phyloP scores from a whole-genome alignment of 2,329 filamentous ascomycete species.

The Phyllosticta capitalensis region DNA sequence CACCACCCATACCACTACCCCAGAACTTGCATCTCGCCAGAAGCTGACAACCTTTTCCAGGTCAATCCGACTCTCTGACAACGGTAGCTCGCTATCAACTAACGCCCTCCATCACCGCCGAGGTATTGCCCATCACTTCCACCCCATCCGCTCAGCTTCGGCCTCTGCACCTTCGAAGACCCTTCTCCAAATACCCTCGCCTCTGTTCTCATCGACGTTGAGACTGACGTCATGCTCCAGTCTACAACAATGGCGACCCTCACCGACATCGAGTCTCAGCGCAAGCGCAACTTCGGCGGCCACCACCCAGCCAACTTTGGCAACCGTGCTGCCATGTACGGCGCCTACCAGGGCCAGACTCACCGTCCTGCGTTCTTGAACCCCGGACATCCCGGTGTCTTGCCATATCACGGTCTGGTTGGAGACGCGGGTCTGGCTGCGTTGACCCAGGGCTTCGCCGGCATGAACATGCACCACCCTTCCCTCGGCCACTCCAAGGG shows the following conservation, averaged over 20 bases:
- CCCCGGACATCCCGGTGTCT: slow-evolving; percentile 9
- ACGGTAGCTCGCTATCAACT: slow-evolving; percentile 12
- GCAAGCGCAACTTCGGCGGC: slow-evolving; percentile 11
- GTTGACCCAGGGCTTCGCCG: slow-evolving; percentile 10
- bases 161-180: not conserved
- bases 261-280: slow-evolving; percentile 10
- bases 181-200: not conserved
- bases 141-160: not conserved
- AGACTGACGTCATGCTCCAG: not conserved
- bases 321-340: slow-evolving; percentile 7
- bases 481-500: slow-evolving; percentile 23
- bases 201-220: not conserved
- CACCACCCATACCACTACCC: not conserved
- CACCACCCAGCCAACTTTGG: slow-evolving; percentile 6
- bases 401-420: slow-evolving; percentile 7
- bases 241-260: slow-evolving; percentile 6
- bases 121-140: slow-evolving; percentile 5
- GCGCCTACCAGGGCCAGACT: slow-evolving; percentile 5
- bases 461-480: slow-evolving; percentile 10
- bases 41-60: slow-evolving; percentile 2
- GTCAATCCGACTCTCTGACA: slow-evolving; percentile 8
- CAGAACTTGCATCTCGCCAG: not conserved
- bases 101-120: slow-evolving; percentile 8
- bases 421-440: slow-evolving; percentile 10
- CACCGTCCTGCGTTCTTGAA: slow-evolving; percentile 7